Evolutionary conservation across 306 rosid genomes (phyloP), one percentile per base, ranked within the genome.

Genomic region (Fragaria ananassa): DNA sequence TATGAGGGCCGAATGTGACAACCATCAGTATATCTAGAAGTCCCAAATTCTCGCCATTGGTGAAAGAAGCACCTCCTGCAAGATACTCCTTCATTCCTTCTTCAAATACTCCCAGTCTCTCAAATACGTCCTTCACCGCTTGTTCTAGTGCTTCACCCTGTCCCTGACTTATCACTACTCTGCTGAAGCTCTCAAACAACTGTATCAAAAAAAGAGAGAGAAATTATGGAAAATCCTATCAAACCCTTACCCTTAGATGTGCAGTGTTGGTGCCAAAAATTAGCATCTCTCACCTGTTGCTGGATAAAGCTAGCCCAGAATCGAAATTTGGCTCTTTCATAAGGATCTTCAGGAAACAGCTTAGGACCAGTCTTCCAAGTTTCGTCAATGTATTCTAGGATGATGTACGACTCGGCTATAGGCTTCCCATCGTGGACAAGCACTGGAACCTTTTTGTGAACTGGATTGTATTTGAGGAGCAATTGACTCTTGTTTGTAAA

Each of bases 331-430:
- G 84, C 80, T 74, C 74, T 65, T 45, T 15, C 4, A 45, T 69
- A 80, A 35, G 80, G 78, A 63, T 77, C 75, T 51, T 77, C 51
- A 13, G 84, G 87, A 6, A 83, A 49, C 34, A 83, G 62, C 41
- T 2, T 14, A 72, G 80, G 75, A 11, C 45, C 47, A 14, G 11
- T 68, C 6, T 53, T 84, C 82, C 87, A 84, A 21, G 81, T 81
- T 62, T 80, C 84, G 11, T 80, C 84, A 18, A 80, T 68, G 70
- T 84, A 84, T 39, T 84, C 84, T 1, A 80, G 57, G 23, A 84
- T 80, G 60, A 84, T 21, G 41, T 10, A 18, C 7, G 84, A 84
- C 73, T 83, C 82, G 0, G 71, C 56, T 29, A 83, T 69, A 47
- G 86, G 75, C 44, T 79, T 83, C 63, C 80, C 83, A 29, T 29